Evolutionary conservation across 2,329 filamentous ascomycete species (phyloP), one percentile per base, ranked within the genome.

Genomic region (Cucurbitaria berberidis): DNA sequence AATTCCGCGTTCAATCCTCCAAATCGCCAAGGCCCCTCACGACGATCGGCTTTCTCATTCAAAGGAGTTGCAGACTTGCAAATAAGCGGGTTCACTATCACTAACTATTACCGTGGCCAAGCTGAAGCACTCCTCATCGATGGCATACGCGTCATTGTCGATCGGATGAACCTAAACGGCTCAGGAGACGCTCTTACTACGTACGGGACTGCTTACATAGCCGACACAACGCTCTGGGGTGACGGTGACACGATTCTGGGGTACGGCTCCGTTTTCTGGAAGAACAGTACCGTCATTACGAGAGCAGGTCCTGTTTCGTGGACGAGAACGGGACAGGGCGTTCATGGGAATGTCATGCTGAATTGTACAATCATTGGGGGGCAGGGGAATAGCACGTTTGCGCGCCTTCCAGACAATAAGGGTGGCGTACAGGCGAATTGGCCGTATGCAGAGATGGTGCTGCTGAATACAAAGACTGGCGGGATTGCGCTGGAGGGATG

Each of bases 121-220:
- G 56, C 59, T 2, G 59, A 62, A 34, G 53, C 53, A 1, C 16
- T 62, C 3, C 53, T 62, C 15, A 34, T 52, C 15, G 41, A 50
- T 11, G 56, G 59, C 22, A 18, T 51, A 18, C 45, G 53, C 18
- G 40, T 57, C 7, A 30, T 59, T 21, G 9, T 62, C 39, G 53
- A 52, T 19, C 45, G 40, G 16, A 57, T 59, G 56, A 21, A 30
- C n/a, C 34, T 62, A 3, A 54, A 54, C 15, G 56, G 56, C 16
- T 57, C 56, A 3, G 59, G 59, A 9, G 59, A 62, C 45, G 56
- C 53, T 9, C 51, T 62, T 22, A 62, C 53, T 8, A 60, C 59
- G 3, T 51, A 59, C 30, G 53, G 56, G 24, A 53, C 53, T 48
- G 29, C 43, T 15, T 59, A 59, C 43, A 48, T 60, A 22, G 16